Evolutionary conservation across 805 yeast genomes (phyloP).

Genomic region (Yamadazyma scolyti): DNA sequence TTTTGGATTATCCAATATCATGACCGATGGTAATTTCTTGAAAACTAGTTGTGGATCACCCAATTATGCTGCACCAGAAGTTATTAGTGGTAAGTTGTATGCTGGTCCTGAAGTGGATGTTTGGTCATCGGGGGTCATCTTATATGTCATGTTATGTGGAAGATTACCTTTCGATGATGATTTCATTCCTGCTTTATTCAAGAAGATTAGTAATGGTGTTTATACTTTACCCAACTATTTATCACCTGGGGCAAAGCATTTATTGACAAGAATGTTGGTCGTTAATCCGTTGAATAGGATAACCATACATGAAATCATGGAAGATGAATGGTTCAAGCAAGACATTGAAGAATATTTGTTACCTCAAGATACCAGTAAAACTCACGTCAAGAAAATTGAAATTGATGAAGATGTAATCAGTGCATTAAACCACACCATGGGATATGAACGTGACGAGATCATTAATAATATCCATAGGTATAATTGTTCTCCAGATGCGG

Average conservation of each 20-base stretch:
- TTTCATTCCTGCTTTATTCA: conserved; percentile 89
- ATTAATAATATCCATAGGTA: conserved; percentile 58
- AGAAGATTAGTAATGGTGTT: conserved; percentile 89
- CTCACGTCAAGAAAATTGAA: conserved; percentile 37
- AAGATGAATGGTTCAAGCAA: conserved; percentile 89
- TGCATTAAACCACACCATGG: conserved; percentile 79
- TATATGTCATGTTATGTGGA: conserved; percentile 95
- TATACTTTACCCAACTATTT: conserved; percentile 85
- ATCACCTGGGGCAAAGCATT: conserved; percentile 77
- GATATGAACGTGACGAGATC: conserved; percentile 82
- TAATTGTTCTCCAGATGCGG: conserved; percentile 23
- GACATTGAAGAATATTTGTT: conserved; percentile 76
- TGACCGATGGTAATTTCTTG: conserved; percentile 96
- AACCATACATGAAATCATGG: conserved; percentile 86
- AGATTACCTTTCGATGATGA: conserved; percentile 95
- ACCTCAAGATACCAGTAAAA: conserved; percentile 48
- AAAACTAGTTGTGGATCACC: conserved; percentile 97
- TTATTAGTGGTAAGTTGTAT: conserved; percentile 86
- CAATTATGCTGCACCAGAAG: conserved; percentile 97
- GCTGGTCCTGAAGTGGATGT: conserved; percentile 99
- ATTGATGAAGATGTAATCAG: conserved; percentile 74
- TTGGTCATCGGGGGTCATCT: conserved; percentile 95
- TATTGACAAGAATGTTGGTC: conserved; percentile 85
- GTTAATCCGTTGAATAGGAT: conserved; percentile 93
- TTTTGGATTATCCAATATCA: conserved; percentile 89